Conservation (phyloP, 345 rosid species). For the Excoecaria agallocha region DNA sequence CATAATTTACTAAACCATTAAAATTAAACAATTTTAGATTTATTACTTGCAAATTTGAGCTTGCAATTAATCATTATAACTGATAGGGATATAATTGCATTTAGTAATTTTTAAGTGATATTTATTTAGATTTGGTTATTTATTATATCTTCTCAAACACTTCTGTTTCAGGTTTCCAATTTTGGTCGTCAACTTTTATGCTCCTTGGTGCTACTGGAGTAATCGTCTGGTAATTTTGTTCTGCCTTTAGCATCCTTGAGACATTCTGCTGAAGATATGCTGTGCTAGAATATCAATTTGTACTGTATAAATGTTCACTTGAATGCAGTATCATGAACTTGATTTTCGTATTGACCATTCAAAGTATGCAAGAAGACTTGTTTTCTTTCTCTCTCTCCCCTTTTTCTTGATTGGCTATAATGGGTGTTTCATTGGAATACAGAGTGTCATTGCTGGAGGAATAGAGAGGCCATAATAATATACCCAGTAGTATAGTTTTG, state of each 20-base stretch:
- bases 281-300: background rate
- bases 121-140: background rate
- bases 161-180: slow-evolving; percentile 68
- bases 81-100: background rate
- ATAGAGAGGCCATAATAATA: background rate
- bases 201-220: slow-evolving; percentile 99
- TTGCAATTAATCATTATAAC: background rate
- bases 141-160: background rate
- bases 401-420: background rate
- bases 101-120: background rate
- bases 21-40: background rate
- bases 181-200: slow-evolving; percentile 86
- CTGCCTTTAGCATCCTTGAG: background rate
- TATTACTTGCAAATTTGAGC: background rate
- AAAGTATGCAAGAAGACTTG: background rate
- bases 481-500: background rate
- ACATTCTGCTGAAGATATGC: background rate
- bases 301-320: background rate
- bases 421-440: background rate
- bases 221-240: slow-evolving; percentile 71
- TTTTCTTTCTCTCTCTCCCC: background rate
- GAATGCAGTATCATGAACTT: background rate
- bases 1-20: background rate
- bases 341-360: background rate
- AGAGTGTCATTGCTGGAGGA: background rate